Percentiles rank a stretch among this genome's conserved stretches.
Evolutionary conservation across 2,329 filamentous ascomycete genomes (phyloP).

Genomic region (Talaromyces rugulosus): DNA sequence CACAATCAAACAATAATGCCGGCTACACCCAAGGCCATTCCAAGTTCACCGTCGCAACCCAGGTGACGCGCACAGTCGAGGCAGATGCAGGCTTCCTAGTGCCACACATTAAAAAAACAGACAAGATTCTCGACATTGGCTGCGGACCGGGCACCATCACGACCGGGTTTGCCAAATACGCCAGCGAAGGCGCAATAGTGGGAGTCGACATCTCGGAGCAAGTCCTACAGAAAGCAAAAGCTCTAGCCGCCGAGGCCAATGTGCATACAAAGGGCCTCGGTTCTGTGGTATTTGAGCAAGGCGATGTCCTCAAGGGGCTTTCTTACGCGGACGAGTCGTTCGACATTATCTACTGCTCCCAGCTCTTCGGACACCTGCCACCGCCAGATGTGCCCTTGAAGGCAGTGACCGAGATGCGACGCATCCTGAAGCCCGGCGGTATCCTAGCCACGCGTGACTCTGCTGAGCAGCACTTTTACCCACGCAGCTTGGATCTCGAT

Average conservation of each 20-base stretch:
- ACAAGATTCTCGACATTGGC: slow-evolving; percentile 42
- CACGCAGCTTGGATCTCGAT: slow-evolving; percentile 25
- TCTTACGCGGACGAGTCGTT: slow-evolving; percentile 46
- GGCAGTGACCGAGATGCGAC: slow-evolving; percentile 51
- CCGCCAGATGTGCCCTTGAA: slow-evolving; percentile 41
- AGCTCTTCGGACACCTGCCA: slow-evolving; percentile 54
- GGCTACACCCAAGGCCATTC: slow-evolving; percentile 34
- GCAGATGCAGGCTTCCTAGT: slow-evolving; percentile 39
- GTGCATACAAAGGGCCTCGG: slow-evolving; percentile 24
- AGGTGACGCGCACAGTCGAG: slow-evolving; percentile 29
- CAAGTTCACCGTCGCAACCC: slow-evolving; percentile 30
- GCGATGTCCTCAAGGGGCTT: slow-evolving; percentile 39
- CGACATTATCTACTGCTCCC: slow-evolving; percentile 57
- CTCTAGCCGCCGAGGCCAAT: slow-evolving; percentile 17
- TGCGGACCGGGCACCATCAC: slow-evolving; percentile 44
- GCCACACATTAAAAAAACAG: slow-evolving; percentile 30
- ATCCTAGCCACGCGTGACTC: slow-evolving; percentile 48
- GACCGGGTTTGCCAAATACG: slow-evolving; percentile 32
- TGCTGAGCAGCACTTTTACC: slow-evolving; percentile 28
- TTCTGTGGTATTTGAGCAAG: slow-evolving; percentile 28
- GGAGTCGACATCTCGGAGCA: slow-evolving; percentile 32
- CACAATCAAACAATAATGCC: slow-evolving; percentile 3
- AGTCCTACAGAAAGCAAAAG: slow-evolving; percentile 28
- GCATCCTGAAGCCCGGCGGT: slow-evolving; percentile 50
- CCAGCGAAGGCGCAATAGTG: slow-evolving; percentile 31